A percentile compares a stretch with the other conserved stretches of the same genome.
phyloP scores from a whole-genome alignment of 441 rosid species.

The Brassica balearica region DNA sequence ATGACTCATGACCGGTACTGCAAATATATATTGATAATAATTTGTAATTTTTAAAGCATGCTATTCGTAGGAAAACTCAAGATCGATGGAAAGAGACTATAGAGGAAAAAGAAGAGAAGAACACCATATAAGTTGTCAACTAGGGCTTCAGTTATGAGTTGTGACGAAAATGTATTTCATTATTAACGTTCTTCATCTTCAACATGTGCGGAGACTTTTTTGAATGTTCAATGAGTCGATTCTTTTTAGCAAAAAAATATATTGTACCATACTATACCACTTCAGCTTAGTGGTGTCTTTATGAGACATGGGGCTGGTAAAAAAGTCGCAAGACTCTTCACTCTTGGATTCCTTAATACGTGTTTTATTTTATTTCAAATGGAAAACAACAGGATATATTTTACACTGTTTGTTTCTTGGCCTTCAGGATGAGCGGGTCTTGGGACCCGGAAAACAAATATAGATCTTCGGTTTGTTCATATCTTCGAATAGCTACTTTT shows the following conservation, averaged over 20 bases:
- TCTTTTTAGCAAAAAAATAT: too few relatives aligned
- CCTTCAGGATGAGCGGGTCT: too few relatives aligned
- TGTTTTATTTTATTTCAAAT: neutral
- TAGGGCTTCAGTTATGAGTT: slow-evolving; percentile 11
- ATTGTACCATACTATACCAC: neutral
- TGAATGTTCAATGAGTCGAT: neutral
- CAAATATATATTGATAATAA: neutral
- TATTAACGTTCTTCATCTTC: neutral
- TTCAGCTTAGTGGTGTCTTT: slow-evolving; percentile 41
- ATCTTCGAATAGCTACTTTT: neutral
- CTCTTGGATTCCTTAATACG: slow-evolving; percentile 3
- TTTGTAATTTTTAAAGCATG: neutral
- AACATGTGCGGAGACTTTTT: slow-evolving; percentile 26
- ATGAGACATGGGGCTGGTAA: slow-evolving; percentile 40
- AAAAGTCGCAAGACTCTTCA: slow-evolving; percentile 8
- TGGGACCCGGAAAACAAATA: neutral
- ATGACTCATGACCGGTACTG: neutral
- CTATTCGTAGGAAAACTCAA: neutral
- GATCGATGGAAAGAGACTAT: slow-evolving; percentile 29
- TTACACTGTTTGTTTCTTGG: too few relatives aligned
- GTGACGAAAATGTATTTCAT: slow-evolving; percentile 6
- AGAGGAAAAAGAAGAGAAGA: slow-evolving; percentile 14
- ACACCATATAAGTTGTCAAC: too few relatives aligned
- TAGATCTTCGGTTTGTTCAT: neutral
- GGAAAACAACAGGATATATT: neutral